Base-by-base conservation (phyloP, 768 basidiomycete species). In the Collybiopsis confluens region DNA sequence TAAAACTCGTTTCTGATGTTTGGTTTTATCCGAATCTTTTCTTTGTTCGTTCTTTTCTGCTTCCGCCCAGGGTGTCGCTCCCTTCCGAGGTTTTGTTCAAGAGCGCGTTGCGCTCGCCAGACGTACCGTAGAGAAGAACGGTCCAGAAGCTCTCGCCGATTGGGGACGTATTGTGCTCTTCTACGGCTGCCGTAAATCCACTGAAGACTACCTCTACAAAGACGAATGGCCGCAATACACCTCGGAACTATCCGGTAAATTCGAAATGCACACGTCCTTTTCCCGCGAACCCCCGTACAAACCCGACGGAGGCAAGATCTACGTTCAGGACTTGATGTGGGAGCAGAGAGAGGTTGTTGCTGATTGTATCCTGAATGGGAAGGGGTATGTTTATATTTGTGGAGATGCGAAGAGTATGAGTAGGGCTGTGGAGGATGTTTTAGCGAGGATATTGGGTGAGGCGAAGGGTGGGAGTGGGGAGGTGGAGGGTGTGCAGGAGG, bases 51-150 rank as follows among this genome's bases (percentile, higher is more conserved):
- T 57, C 37, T 58, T 52, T 58, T 30, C 60, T 28, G 37, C 23
- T 45, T 41, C 43, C 38, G 37, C 20, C 55, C 54, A 96, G 93
- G 97, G 97, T 75, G 94, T 99, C 53, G 97, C 97, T 43, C 97
- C 97, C 8, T 99, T 99, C 91, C 90, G 97, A 57, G 97, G 96
- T 2, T 99, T 99, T 70, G 82, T 98, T 8, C 97, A 99, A 72
- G 97, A 99, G 68, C 92, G 97, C 60, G 88, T 99, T 40, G 94
- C 94, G 9, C 85, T 98, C 28, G 97, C 95, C 11, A 89, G 91
- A 57, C 92, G 93, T 56, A 90, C 94, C 0, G 79, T 94, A 52
- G 95, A 95, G 62, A 98, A 98, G 81, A 95, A 95, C 63, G 96
- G 96, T 7, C 81, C 86, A 8, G 91, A 95, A 56, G 95, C 90